phyloP scores from a whole-genome alignment of 1,284 basidiomycete species.

The Ganoderma lingzhi region DNA sequence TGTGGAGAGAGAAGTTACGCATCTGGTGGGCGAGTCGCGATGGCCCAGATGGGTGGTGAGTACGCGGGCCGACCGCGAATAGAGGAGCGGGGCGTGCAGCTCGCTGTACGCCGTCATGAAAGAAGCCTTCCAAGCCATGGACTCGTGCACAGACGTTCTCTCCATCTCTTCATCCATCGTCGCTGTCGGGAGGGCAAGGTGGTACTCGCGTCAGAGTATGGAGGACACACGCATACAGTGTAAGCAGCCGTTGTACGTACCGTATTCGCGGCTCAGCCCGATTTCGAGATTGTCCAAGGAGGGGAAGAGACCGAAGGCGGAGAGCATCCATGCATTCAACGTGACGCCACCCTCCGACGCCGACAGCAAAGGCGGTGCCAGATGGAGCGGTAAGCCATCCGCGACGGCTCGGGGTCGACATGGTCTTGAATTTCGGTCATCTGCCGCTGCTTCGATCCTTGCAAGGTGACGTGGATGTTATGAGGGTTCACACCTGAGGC shows the following conservation, averaged over 20 bases:
- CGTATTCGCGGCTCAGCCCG: constrained; percentile 11
- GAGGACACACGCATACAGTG: too few species aligned
- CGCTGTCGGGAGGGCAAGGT: too few species aligned
- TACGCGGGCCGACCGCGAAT: too few species aligned
- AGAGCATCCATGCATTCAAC: constrained; percentile 13
- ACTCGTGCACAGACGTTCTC: too few species aligned
- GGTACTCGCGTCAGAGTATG: too few species aligned
- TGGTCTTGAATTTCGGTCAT: neutral
- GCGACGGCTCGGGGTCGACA: neutral
- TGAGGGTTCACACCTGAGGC: neutral
- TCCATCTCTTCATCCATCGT: too few species aligned
- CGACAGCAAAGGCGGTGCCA: neutral
- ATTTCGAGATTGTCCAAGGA: constrained; percentile 18
- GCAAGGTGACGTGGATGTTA: neutral
- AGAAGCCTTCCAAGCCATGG: too few species aligned
- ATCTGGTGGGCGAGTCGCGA: constrained; percentile 26
- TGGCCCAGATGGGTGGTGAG: constrained; percentile 23
- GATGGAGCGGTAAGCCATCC: neutral
- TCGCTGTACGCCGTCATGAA: too few species aligned
- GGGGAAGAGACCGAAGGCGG: constrained; percentile 12
- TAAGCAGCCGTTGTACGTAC: constrained; percentile 8
- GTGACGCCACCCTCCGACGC: neutral
- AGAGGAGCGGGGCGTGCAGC: neutral
- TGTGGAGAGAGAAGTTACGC: neutral
- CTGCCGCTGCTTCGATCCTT: neutral